Base-by-base conservation (phyloP, 306 rosid species). In the Prinsepia uniflora region DNA sequence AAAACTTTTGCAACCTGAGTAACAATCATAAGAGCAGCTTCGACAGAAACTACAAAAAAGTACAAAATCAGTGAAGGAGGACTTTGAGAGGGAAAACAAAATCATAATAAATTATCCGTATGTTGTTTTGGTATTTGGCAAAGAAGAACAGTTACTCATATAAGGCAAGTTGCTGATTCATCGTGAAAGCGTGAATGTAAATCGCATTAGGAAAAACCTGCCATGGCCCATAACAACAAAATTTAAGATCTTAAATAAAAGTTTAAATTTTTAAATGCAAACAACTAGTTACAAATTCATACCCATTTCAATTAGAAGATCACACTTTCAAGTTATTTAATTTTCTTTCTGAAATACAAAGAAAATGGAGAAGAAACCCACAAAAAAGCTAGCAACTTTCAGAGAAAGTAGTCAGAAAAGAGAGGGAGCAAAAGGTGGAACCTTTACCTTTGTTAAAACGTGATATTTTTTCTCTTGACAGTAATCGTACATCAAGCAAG, bases 291-390 rank as follows among this genome's bases (percentile, higher is more conserved):
- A 13, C 18, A 49, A 48, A 6, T 48, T 3, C 18, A 48, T 3
- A 13, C 53, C n/a, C 18, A 48, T 48, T 48, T 48, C 17, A 48
- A 50, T 17, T 17, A 15, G 19, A 50, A 15, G 2, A 47, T 47
- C 50, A 47, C 14, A 47, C 0, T 47, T 47, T 47, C 50, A 50
- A 50, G 55, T 17, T 50, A 15, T 50, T 14, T 6, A 14, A 14
- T 49, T 15, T 49, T 49, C 5, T 47, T 44, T 7, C 11, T 10
- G 47, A 44, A 44, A 44, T 44, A 47, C 1, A 47, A 10, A 11
- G 52, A 47, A 62, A 73, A 80, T 70, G 22, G 74, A 73, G 71
- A 57, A 63, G 61, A 52, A 52, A 6, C 5, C 20, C 56, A 52
- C 17, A 14, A 52, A 15, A 15, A 15, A 1, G n/a, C 36, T 30